Evolutionary conservation across 805 yeast species (phyloP), one percentile per base, ranked within the genome.

Genomic region (Huiozyma sinensis): DNA sequence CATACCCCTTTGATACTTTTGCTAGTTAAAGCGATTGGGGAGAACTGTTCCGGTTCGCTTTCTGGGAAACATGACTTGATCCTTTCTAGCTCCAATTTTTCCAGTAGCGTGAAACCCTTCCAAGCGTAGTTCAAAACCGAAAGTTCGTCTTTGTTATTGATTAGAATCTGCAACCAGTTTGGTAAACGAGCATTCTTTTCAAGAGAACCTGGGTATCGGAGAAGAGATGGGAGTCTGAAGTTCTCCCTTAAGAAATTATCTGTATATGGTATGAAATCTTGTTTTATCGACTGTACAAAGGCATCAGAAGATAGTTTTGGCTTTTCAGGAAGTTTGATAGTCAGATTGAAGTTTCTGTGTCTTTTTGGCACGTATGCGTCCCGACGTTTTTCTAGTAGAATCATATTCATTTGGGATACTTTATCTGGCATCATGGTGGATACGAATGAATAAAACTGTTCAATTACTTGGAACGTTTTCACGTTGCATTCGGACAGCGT

Each of bases 101-200:
- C 72, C 42, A 65, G 46, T 27, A 47, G 48, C 47, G 66, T 68
- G 44, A 65, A 67, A 28, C 61, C 59, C 6, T 51, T 43, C 31
- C 63, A 56, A 35, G 65, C 51, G 7, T 12, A 36, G 31, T 56
- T 47, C n/a, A 57, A 47, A 33, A 67, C 47, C 2, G 53, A 45
- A 1, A 38, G 36, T 29, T 61, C 57, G 3, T 56, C 51, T 13
- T 53, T 47, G 8, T 45, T 40, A 27, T 47, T 47, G 3, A 50
- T 43, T 3, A 51, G 53, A 6, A 43, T 47, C 34, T 49, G 44
- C 12, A 65, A 43, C 70, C 70, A 61, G 10, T 13, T 34, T 3
- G 37, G 37, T 11, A 11, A 34, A 5, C 10, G 11, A 11, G 12
- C 4, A 10, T 7, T 34, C 6, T 11, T 34, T 3, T 12, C 12